Conservation (phyloP, 164 flowering plant species). For the Liriodendron chinense region DNA sequence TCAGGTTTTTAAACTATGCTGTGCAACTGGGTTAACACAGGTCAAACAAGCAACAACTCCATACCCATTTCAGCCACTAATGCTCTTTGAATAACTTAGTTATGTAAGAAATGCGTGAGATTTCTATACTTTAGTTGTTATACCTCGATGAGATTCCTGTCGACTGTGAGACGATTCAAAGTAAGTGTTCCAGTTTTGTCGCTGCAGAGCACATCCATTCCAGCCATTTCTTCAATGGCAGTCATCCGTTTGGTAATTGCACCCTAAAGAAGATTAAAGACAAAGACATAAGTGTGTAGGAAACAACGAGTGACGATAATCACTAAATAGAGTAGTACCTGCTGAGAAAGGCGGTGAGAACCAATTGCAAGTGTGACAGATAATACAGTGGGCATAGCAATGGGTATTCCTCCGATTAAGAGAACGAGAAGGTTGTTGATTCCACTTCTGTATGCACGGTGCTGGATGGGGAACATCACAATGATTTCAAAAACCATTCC, state of each 20-base stretch:
- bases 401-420: conserved; percentile 86
- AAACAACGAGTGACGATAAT: neutral
- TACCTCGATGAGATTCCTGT: conserved; percentile 77
- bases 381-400: conserved; percentile 89
- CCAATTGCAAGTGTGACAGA: conserved; percentile 92
- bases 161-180: conserved; percentile 78
- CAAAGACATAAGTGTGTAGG: neutral
- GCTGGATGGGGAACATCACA: conserved; percentile 79
- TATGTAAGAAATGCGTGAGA: neutral
- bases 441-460: conserved; percentile 67
- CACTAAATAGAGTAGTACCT: conserved; percentile 28
- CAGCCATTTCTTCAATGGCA: conserved; percentile 93
- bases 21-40: neutral
- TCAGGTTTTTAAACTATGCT: no score
- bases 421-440: conserved; percentile 86
- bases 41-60: neutral
- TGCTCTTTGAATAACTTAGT: neutral
- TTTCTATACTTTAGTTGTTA: neutral
- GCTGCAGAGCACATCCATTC: conserved; percentile 91
- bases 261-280: conserved; percentile 42
- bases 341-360: conserved; percentile 84
- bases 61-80: neutral
- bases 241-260: conserved; percentile 92
- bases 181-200: conserved; percentile 93
- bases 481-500: conserved; percentile 83